Conservation (phyloP, 305 asterid species). For the Vinca major region DNA sequence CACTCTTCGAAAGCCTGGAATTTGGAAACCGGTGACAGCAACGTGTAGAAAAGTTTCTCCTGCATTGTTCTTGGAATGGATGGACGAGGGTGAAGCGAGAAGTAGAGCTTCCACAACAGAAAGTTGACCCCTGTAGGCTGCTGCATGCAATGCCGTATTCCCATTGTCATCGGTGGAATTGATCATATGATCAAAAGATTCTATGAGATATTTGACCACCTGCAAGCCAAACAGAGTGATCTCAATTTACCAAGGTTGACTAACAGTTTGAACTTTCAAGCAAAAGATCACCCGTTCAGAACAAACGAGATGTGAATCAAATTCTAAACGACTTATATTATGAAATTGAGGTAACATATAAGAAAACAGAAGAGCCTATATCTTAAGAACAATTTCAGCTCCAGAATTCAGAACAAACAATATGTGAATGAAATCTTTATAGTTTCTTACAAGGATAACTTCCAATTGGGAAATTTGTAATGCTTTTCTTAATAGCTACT, state of each 20-base stretch:
- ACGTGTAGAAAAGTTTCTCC: constrained; percentile 80
- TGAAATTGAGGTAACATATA: too few species aligned
- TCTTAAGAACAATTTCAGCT: neutral
- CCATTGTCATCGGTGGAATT: constrained; percentile 64
- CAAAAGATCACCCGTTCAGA: neutral
- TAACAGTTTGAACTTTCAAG: neutral
- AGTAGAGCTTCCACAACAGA: constrained; percentile 65
- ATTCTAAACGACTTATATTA: too few species aligned
- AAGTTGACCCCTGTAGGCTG: constrained; percentile 81
- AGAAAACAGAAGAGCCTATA: too few species aligned
- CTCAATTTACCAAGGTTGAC: neutral
- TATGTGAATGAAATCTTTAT: neutral
- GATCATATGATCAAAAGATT: constrained; percentile 31
- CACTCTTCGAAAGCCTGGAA: constrained; percentile 65
- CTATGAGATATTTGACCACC: constrained; percentile 56
- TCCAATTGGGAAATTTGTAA: neutral
- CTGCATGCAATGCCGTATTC: constrained; percentile 76
- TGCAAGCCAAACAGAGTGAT: constrained; percentile 19
- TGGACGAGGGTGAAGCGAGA: constrained; percentile 46
- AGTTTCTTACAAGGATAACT: neutral
- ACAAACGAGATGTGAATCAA: neutral
- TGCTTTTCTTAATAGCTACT: neutral
- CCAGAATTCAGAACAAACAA: neutral
- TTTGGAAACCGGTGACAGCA: constrained; percentile 71
- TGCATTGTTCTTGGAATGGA: constrained; percentile 40